Base-by-base conservation (phyloP, 164 flowering plant species). In the Brasenia schreberi region DNA sequence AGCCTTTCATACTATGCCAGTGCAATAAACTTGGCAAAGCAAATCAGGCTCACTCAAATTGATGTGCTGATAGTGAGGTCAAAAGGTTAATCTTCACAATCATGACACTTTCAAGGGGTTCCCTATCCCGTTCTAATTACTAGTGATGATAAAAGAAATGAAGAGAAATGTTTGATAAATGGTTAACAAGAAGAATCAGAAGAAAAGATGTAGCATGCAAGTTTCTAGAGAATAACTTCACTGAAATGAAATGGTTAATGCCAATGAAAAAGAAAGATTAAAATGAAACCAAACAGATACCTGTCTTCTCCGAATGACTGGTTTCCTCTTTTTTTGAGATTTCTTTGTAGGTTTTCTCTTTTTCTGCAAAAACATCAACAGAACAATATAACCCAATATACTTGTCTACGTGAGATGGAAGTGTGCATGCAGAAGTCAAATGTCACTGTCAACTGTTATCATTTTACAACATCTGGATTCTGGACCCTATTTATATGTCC, bases 271-370 rank as follows among this genome's bases (percentile, higher is more conserved):
- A 60, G 69, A 53, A 45, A 17, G 65, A 16, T 10, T 18, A 23
- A 65, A 18, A 33, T 33, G 52, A 49, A 33, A 52, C 19, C 42
- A 18, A 23, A 60, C 18, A 39, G 39, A 67, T 81, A 88, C 98
- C 88, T 82, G 80, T 78, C 76, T 79, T 69, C 75, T 80, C 68
- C 68, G 81, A 2, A 53, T 19, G 11, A 72, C 43, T 66, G 81
- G 74, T 73, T 83, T 87, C 77, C 69, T 88, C 77, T 77, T 85
- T n/a, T 81, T 77, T 67, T 62, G 72, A 52, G 66, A 7, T 72
- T 81, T 84, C 14, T 70, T 77, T 44, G 69, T 72, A 52, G 77
- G 42, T 44, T 67, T 85, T 76, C 76, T 80, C 82, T 78, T 76
- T 74, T 74, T 80, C 82, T 74, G 59, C 11, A 69, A 67, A 19